Evolutionary conservation across 306 rosid species (phyloP).

Genomic region (Quercus agrifolia): DNA sequence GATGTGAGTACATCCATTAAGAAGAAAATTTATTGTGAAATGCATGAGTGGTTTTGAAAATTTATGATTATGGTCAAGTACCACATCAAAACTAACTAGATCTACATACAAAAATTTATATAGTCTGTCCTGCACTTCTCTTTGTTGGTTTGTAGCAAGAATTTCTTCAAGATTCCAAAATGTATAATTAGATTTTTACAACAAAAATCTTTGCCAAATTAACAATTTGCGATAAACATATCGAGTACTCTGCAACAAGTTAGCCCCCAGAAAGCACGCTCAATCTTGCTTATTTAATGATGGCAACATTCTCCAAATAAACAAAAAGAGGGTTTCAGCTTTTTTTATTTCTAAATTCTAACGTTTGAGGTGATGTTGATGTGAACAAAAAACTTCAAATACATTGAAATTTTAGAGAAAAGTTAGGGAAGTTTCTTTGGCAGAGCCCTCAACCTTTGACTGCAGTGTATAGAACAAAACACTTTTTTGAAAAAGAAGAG

Average conservation of each 20-base stretch:
- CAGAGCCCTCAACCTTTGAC: constrained; percentile 56
- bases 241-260: neutral
- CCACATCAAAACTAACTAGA: too few relatives aligned
- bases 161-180: too few relatives aligned
- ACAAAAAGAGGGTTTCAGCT: neutral
- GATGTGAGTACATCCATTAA: neutral
- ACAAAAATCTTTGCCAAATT: too few relatives aligned
- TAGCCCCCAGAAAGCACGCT: neutral
- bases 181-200: too few relatives aligned
- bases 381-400: neutral
- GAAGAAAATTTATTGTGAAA: too few relatives aligned
- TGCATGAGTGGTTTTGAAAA: too few relatives aligned
- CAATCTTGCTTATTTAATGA: neutral
- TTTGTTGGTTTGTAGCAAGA: too few relatives aligned
- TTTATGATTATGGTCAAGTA: too few relatives aligned
- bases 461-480: constrained; percentile 16
- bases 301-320: neutral
- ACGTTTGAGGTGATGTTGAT: neutral
- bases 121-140: too few relatives aligned
- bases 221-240: too few relatives aligned
- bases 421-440: constrained; percentile 23
- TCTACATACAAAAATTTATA: too few relatives aligned
- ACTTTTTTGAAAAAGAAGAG: constrained; percentile 22
- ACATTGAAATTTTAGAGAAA: neutral
- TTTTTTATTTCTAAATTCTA: neutral